These are phyloP conservation scores for Mycena galopus DNA, from an alignment of 768 basidiomycete species.

Conservation along the genomic window DNA sequence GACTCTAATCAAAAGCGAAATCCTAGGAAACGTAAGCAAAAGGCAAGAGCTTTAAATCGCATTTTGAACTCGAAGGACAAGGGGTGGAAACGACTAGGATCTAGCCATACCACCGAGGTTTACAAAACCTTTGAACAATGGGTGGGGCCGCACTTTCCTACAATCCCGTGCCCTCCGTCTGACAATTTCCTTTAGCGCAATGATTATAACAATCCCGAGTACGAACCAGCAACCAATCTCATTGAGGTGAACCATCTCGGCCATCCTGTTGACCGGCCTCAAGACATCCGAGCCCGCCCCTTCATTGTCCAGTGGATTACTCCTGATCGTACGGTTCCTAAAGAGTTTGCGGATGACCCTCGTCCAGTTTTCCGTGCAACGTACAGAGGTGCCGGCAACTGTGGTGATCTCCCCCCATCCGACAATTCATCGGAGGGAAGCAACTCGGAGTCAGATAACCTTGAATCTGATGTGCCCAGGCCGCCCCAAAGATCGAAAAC, in stretches of 20 bases:
- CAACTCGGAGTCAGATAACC: not conserved
- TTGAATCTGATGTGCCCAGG: not conserved
- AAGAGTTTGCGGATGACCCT: not conserved
- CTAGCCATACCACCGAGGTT: not conserved
- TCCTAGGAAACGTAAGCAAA: not conserved
- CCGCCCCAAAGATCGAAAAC: not conserved
- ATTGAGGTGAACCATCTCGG: not conserved
- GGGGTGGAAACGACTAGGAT: not conserved
- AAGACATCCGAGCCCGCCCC: constrained; percentile 3
- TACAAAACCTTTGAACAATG: constrained; percentile 3
- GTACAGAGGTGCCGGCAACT: not conserved
- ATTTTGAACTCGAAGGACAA: not conserved
- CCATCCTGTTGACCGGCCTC: not conserved
- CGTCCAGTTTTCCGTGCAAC: not conserved
- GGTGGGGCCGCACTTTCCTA: not conserved
- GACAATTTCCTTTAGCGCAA: not conserved
- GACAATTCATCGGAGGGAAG: not conserved
- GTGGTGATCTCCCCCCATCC: not conserved
- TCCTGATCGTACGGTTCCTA: not conserved
- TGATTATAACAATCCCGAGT: not conserved
- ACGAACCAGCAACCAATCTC: not conserved
- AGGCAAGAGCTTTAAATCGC: not conserved
- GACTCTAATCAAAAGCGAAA: not conserved
- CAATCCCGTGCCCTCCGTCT: not conserved
- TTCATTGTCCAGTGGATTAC: constrained; percentile 1